Percentiles rank a stretch among this genome's conserved stretches.
Evolutionary conservation across 495 filamentous ascomycete genomes (phyloP).

Genomic region (Mycothermus thermophilus): DNA sequence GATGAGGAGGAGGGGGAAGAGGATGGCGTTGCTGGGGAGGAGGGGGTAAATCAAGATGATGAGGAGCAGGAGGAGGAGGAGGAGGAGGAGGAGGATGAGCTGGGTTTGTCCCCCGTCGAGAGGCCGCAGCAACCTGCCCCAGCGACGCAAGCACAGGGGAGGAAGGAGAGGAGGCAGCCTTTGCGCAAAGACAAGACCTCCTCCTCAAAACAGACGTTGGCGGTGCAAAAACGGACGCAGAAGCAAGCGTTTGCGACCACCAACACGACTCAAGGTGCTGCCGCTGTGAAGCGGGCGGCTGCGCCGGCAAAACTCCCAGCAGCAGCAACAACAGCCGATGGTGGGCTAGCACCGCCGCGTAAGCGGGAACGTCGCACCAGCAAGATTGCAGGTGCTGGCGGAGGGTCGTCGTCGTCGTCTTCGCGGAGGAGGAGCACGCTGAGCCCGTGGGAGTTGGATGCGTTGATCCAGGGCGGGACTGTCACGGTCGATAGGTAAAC

Average conservation of each 20-base stretch:
- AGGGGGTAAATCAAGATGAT: no score
- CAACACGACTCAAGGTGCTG: background rate
- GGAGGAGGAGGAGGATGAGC: conserved; percentile 7
- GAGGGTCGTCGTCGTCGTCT: conserved; percentile 29
- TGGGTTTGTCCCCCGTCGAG: conserved; percentile 1
- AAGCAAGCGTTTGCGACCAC: background rate
- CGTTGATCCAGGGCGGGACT: conserved; percentile 16
- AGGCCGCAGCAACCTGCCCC: background rate
- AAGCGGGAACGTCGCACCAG: conserved; percentile 21
- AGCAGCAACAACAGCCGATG: background rate
- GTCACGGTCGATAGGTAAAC: conserved; percentile 3
- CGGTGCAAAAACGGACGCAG: no score
- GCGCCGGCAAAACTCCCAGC: background rate
- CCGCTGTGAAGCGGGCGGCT: background rate
- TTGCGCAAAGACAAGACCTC: background rate
- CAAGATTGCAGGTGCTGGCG: conserved; percentile 17
- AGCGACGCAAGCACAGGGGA: background rate
- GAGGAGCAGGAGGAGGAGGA: background rate
- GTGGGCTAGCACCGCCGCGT: conserved; percentile 20
- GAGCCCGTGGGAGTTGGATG: conserved; percentile 56
- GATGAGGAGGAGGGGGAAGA: no score
- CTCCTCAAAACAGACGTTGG: no score
- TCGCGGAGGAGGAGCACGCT: conserved; percentile 55
- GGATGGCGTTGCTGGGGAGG: no score
- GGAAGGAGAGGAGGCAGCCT: background rate